Conservation (phyloP, 495 filamentous ascomycete genomes). For the Penicillium cinerascens region DNA sequence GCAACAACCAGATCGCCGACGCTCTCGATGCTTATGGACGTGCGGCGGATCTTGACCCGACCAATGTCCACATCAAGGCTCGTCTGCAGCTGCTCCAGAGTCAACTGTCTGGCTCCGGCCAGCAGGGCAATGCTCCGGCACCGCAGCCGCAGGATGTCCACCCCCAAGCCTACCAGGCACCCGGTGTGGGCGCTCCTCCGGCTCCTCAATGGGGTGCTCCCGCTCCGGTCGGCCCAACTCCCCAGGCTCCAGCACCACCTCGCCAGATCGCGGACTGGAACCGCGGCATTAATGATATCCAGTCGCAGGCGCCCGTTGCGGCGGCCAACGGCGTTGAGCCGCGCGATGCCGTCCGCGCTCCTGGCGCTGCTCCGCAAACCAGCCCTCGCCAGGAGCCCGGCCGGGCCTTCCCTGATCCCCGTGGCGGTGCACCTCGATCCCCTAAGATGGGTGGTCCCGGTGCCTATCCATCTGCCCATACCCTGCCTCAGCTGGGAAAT, state of each 20-base stretch:
- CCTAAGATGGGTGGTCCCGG: slow-evolving; percentile 59
- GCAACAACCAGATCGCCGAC: slow-evolving; percentile 97
- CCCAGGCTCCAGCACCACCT: slow-evolving; percentile 62
- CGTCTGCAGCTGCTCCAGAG: slow-evolving; percentile 82
- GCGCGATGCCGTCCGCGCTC: slow-evolving; percentile 63
- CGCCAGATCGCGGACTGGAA: slow-evolving; percentile 64
- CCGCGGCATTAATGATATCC: slow-evolving; percentile 70
- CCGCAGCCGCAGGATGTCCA: slow-evolving; percentile 83
- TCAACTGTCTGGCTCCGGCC: slow-evolving; percentile 66
- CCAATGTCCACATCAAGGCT: slow-evolving; percentile 94
- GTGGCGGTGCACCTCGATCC: slow-evolving; percentile 56
- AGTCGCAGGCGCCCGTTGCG: slow-evolving; percentile 62
- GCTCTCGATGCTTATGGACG: slow-evolving; percentile 94
- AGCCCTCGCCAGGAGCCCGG: slow-evolving; percentile 68
- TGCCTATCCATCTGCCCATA: slow-evolving; percentile 59
- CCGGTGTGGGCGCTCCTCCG: slow-evolving; percentile 66
- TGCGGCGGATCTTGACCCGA: slow-evolving; percentile 89
- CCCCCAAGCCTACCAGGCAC: slow-evolving; percentile 75
- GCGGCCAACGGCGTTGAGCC: slow-evolving; percentile 75
- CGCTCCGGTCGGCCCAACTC: slow-evolving; percentile 59
- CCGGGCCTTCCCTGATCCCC: slow-evolving; percentile 70
- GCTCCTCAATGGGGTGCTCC: slow-evolving; percentile 84
- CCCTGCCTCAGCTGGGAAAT: slow-evolving; percentile 59
- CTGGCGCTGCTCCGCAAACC: slow-evolving; percentile 61
- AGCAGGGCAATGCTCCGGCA: slow-evolving; percentile 64